phyloP scores from a whole-genome alignment of 148 eudicot genomes.

The Vaccinium myrtillus region DNA sequence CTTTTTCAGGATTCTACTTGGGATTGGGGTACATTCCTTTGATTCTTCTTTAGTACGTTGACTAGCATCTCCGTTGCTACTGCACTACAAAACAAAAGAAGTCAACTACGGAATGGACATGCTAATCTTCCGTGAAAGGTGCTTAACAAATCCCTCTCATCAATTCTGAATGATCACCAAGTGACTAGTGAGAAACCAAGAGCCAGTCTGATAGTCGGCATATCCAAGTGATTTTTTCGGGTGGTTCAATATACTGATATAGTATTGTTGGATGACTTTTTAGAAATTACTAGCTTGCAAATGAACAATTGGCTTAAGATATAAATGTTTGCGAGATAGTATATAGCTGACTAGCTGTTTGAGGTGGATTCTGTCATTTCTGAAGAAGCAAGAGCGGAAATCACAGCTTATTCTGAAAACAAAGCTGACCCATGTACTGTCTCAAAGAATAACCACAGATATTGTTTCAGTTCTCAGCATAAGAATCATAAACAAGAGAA shows the following conservation, averaged over 20 bases:
- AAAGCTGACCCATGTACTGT: background rate
- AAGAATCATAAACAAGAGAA: conserved; percentile 3
- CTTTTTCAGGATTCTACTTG: conserved; percentile 15
- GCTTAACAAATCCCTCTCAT: background rate
- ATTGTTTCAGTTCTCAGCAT: background rate
- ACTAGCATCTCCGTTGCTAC: conserved; percentile 9
- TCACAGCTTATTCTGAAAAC: background rate
- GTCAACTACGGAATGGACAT: background rate
- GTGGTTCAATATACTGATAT: no score
- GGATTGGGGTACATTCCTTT: background rate
- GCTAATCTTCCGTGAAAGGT: background rate
- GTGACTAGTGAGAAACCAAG: no score
- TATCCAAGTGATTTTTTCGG: no score
- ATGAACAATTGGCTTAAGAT: background rate
- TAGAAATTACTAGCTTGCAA: background rate
- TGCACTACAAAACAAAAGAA: conserved; percentile 11
- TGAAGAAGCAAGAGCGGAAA: background rate
- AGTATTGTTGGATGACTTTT: no score
- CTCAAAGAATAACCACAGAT: background rate
- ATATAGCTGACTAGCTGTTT: background rate
- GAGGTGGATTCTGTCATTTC: background rate
- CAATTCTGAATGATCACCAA: background rate
- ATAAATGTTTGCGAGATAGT: background rate
- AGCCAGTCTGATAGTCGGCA: no score
- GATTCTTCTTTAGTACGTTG: conserved; percentile 16